Percentiles rank a stretch among this genome's conserved stretches.
Conservation (phyloP, 2,329 filamentous ascomycete genomes). For the Fusarium euwallaceae region DNA sequence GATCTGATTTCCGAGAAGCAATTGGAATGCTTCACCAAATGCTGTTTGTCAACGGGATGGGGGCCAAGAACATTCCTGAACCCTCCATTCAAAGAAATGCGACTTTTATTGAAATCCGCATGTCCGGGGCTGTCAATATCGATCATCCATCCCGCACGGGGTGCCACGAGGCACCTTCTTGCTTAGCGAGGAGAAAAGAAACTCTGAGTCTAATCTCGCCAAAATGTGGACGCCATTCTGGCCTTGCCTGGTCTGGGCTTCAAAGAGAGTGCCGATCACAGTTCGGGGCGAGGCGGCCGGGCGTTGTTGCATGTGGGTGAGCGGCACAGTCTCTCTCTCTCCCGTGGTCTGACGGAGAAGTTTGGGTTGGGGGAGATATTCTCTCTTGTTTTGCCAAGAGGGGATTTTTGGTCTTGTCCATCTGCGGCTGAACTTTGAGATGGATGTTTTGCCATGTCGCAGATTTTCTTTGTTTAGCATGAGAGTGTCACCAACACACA, state of each 20-base stretch:
- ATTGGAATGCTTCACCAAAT: background rate
- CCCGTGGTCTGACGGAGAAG: slow-evolving; percentile 20
- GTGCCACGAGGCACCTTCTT: slow-evolving; percentile 14
- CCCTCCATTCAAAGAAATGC: background rate
- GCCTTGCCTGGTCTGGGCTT: background rate
- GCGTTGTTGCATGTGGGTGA: slow-evolving; percentile 21
- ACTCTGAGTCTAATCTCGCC: slow-evolving; percentile 16
- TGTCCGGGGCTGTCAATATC: background rate
- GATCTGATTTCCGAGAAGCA: background rate
- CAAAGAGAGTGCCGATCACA: slow-evolving; percentile 36
- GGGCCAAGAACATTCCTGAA: background rate
- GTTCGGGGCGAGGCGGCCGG: slow-evolving; percentile 20
- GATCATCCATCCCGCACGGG: background rate
- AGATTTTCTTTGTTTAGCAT: background rate
- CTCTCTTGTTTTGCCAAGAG: background rate
- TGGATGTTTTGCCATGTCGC: background rate
- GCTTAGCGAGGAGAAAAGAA: background rate
- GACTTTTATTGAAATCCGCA: background rate
- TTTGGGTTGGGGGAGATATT: slow-evolving; percentile 45
- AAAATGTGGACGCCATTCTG: background rate
- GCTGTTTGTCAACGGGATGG: background rate
- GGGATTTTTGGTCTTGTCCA: background rate
- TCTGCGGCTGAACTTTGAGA: slow-evolving; percentile 17
- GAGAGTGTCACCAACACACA: background rate
- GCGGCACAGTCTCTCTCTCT: slow-evolving; percentile 12